phyloP scores from a whole-genome alignment of 2,329 filamentous ascomycete genomes.

The Iodosphaeria phyllophila region DNA sequence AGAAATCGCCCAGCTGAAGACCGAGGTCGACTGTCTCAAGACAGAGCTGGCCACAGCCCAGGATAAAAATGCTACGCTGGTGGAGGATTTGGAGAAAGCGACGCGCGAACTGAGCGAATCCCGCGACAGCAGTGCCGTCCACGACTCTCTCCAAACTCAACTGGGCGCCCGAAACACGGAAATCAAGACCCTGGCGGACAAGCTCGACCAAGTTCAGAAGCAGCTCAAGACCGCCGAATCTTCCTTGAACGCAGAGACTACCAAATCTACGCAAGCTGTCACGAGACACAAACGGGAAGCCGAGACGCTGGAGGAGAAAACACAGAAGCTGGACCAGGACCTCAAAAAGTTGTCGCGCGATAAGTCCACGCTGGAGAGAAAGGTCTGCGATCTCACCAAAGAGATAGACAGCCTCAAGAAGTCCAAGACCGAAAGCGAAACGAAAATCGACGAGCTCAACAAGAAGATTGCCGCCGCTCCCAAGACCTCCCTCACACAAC shows the following conservation, averaged over 20 bases:
- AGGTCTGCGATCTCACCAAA: conserved; percentile 23
- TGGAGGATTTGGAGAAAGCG: conserved; percentile 46
- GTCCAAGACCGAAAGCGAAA: conserved; percentile 19
- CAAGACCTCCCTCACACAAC: conserved; percentile 3
- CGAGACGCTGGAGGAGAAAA: conserved; percentile 10
- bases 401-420: conserved; percentile 22
- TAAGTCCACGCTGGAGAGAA: conserved; percentile 15
- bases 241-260: conserved; percentile 15
- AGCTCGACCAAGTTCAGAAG: conserved; percentile 22
- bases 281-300: conserved; percentile 9
- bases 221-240: conserved; percentile 25
- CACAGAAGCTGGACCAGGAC: conserved; percentile 11
- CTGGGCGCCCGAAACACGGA: conserved; percentile 27
- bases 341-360: conserved; percentile 20
- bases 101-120: conserved; percentile 40
- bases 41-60: conserved; percentile 52
- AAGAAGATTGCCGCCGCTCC: conserved; percentile 15
- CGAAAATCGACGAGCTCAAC: conserved; percentile 21
- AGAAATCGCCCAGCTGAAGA: conserved; percentile 52
- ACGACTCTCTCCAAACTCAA: conserved; percentile 28
- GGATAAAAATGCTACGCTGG: conserved; percentile 50
- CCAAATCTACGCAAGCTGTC: conserved; percentile 8
- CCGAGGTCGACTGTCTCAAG: conserved; percentile 49
- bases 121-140: conserved; percentile 19
- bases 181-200: conserved; percentile 29